A percentile compares a stretch with the other conserved stretches of the same genome.
Evolutionary conservation across 2,329 filamentous ascomycete genomes (phyloP).

Genomic region (Talaromyces sp.): DNA sequence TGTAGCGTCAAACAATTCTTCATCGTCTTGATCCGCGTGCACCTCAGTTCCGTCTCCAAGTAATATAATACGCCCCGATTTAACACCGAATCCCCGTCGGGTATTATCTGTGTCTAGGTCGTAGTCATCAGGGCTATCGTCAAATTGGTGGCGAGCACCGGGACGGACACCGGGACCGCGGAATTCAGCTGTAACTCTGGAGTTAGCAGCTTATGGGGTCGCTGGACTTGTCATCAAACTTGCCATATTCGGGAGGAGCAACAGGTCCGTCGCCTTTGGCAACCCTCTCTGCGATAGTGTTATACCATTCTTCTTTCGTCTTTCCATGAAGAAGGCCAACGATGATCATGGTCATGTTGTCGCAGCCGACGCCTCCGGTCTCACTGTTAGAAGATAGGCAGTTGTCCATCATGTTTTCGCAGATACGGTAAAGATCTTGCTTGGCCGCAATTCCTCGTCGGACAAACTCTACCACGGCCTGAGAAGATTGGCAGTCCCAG

Average conservation of each 20-base stretch:
- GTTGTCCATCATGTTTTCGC: constrained; percentile 99
- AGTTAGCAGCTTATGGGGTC: constrained; percentile 35
- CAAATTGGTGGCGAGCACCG: constrained; percentile 61
- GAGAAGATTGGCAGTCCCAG: constrained; percentile 98
- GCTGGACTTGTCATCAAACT: constrained; percentile 54
- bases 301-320: constrained; percentile 97
- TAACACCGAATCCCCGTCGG: constrained; percentile 66
- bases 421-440: constrained; percentile 91
- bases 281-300: constrained; percentile 88
- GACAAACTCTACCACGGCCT: constrained; percentile 95
- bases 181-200: constrained; percentile 67
- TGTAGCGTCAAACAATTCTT: constrained; percentile 91
- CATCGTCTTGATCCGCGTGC: constrained; percentile 80
- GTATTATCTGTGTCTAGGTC: constrained; percentile 52
- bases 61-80: constrained; percentile 81
- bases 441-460: constrained; percentile 93
- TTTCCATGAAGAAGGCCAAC: constrained; percentile 86
- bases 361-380: constrained; percentile 94
- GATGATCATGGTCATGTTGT: constrained; percentile 99
- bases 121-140: constrained; percentile 65
- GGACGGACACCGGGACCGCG: constrained; percentile 78
- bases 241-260: constrained; percentile 99
- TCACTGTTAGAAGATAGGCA: constrained; percentile 97
- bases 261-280: constrained; percentile 96
- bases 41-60: constrained; percentile 94